Evolutionary conservation across 1,284 basidiomycete species (phyloP).

Genomic region (Microbotryum silenes-acaulis): DNA sequence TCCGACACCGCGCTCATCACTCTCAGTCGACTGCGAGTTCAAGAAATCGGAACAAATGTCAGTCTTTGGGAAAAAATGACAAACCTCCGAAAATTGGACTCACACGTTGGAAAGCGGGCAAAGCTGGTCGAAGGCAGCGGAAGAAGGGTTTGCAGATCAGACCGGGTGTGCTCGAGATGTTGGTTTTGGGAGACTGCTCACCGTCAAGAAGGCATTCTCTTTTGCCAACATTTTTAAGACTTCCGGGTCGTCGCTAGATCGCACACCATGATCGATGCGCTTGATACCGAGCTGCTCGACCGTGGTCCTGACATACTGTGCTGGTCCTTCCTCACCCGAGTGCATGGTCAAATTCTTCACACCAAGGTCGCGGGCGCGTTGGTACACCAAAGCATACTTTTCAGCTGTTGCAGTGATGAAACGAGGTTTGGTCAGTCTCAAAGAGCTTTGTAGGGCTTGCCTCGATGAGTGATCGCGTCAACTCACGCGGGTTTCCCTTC

Average conservation of each 20-base stretch:
- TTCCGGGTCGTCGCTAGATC: constrained; percentile 29
- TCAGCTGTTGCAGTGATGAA: constrained; percentile 4
- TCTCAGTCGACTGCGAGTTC: constrained; percentile 5
- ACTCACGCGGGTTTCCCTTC: constrained; percentile 28
- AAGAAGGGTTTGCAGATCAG: neutral
- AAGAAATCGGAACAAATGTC: neutral
- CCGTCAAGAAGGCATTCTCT: constrained; percentile 20
- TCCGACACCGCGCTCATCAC: constrained; percentile 26
- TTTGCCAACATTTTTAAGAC: constrained; percentile 27
- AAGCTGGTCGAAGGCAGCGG: constrained; percentile 4
- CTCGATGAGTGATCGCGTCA: too few species aligned
- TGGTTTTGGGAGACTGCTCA: neutral
- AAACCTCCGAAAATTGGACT: neutral
- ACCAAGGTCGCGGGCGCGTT: constrained; percentile 23
- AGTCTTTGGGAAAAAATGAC: too few species aligned
- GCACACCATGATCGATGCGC: constrained; percentile 35
- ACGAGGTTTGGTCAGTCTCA: neutral
- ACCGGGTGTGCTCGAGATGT: too few species aligned
- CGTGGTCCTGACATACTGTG: constrained; percentile 28
- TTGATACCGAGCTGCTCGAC: constrained; percentile 27
- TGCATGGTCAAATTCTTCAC: constrained; percentile 32
- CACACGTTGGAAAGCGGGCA: constrained; percentile 34
- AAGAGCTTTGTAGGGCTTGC: neutral
- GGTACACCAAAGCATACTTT: constrained; percentile 29
- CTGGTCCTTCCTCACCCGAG: constrained; percentile 34